phyloP scores from a whole-genome alignment of 208 protist species.

The Crithidia bombi region DNA sequence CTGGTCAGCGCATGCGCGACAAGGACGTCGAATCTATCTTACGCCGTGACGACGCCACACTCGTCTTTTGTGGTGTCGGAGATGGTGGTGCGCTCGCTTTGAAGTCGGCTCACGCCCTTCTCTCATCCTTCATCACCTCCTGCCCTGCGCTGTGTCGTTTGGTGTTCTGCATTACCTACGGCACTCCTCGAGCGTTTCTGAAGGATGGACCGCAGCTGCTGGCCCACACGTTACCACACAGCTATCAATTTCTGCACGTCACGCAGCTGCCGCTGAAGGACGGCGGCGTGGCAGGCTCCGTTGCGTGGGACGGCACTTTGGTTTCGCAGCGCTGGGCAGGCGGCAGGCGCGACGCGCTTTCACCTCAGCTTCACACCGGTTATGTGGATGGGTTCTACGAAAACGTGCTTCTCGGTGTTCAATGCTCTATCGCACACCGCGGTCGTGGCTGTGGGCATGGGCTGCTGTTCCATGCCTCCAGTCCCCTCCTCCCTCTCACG shows the following conservation, averaged over 20 bases:
- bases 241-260: slow-evolving; percentile 48
- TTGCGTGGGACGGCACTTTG: not conserved
- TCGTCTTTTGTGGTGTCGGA: slow-evolving; percentile 65
- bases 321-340: slow-evolving; percentile 18
- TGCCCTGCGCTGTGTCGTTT: slow-evolving; percentile 16
- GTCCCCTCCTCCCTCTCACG: slow-evolving; percentile 10
- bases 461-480: slow-evolving; percentile 11
- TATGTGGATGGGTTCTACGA: slow-evolving; percentile 30
- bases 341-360: not conserved
- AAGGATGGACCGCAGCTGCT: slow-evolving; percentile 37
- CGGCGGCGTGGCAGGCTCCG: too few relatives aligned
- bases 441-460: too few relatives aligned
- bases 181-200: slow-evolving; percentile 41
- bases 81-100: slow-evolving; percentile 42
- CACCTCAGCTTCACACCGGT: slow-evolving; percentile 12
- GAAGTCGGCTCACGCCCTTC: slow-evolving; percentile 39
- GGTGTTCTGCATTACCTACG: slow-evolving; percentile 68
- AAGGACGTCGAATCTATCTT: slow-evolving; percentile 32
- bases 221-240: slow-evolving; percentile 39
- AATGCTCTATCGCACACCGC: not conserved
- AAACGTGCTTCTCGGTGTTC: slow-evolving; percentile 30
- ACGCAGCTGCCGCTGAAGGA: slow-evolving; percentile 24
- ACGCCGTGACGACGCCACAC: slow-evolving; percentile 32
- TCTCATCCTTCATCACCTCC: slow-evolving; percentile 36
- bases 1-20: slow-evolving; percentile 26